These are phyloP conservation scores for Sphagnum contortum DNA, from an alignment of 225 moss, liverwort and hornwort species.

Conservation along the genomic window DNA sequence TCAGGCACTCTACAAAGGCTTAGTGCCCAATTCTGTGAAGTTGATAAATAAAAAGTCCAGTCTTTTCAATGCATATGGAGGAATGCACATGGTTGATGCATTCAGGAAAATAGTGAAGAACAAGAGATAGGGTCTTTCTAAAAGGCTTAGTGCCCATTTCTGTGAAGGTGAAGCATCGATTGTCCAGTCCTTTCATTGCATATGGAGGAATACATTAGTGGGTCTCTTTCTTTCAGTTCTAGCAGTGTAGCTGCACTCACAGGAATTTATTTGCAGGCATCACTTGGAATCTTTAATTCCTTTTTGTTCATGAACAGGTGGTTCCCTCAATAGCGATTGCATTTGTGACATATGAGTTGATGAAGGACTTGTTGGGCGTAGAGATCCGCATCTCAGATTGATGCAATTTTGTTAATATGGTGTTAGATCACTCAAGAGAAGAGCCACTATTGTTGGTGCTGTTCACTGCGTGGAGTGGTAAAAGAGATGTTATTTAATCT, in stretches of 20 bases:
- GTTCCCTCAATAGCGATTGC: slow-evolving; percentile 94
- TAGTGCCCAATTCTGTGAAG: slow-evolving; percentile 98
- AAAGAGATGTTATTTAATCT: slow-evolving; percentile 15
- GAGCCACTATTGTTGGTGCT: slow-evolving; percentile 4
- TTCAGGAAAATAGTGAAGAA: slow-evolving; percentile 86
- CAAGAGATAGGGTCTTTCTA: slow-evolving; percentile 85
- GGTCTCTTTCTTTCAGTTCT: no score
- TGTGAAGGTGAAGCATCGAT: slow-evolving; percentile 51
- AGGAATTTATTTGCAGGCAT: no score
- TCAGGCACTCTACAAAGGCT: slow-evolving; percentile 88
- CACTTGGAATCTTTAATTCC: no score
- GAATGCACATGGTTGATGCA: slow-evolving; percentile 60
- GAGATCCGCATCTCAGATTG: slow-evolving; percentile 93
- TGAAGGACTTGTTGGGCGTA: slow-evolving; percentile 95
- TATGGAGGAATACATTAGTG: no score
- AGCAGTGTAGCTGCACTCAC: no score
- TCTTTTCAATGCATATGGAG: no score
- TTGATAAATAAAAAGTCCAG: slow-evolving; percentile 7
- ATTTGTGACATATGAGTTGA: slow-evolving; percentile 98
- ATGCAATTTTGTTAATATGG: slow-evolving; percentile 46
- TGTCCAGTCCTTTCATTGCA: no score
- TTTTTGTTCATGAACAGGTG: slow-evolving; percentile 34
- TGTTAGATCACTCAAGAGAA: slow-evolving; percentile 17
- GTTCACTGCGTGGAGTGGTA: slow-evolving; percentile 12
- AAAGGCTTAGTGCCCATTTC: slow-evolving; percentile 97